Evolutionary conservation across 129 eudicot species (phyloP).

Genomic region (Helianthus annuus): HanXRQr2.0-SUNRISE NC_035449.2:172823889-172824388

Average conservation of each 20-base stretch:
- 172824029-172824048: conserved; percentile 47
- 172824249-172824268: conserved; percentile 50
- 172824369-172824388: conserved; percentile 19
- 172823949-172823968: background rate
- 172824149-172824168: too few relatives aligned
- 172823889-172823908: background rate
- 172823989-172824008: conserved; percentile 83
- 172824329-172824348: too few relatives aligned
- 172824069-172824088: conserved; percentile 7
- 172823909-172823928: background rate
- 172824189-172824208: conserved; percentile 65
- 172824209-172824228: conserved; percentile 67
- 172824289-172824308: background rate
- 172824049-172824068: conserved; percentile 26
- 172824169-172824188: background rate
- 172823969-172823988: conserved; percentile 59
- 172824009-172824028: conserved; percentile 65
- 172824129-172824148: too few relatives aligned
- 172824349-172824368: background rate
- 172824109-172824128: too few relatives aligned
- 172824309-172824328: too few relatives aligned
- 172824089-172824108: too few relatives aligned
- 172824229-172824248: conserved; percentile 62
- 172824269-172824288: conserved; percentile 48
- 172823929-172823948: background rate